Evolutionary conservation across 2,329 filamentous ascomycete genomes (phyloP).

Genomic region (Ceratocystis albifundus): DNA sequence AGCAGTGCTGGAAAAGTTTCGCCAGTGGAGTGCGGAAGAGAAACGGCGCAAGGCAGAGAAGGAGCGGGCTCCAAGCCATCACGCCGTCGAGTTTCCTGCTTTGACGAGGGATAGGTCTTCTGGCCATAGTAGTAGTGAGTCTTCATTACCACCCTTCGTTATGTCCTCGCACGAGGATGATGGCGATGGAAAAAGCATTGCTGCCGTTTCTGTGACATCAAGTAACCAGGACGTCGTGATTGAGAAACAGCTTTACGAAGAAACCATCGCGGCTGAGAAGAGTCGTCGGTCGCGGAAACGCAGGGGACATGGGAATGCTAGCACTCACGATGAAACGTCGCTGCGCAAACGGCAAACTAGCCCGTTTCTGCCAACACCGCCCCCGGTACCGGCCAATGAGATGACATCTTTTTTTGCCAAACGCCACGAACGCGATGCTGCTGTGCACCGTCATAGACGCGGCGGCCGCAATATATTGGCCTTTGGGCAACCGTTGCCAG

Average conservation of each 20-base stretch:
- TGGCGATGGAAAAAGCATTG: slow-evolving; percentile 22
- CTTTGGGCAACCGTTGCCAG: slow-evolving; percentile 72
- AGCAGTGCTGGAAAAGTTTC: slow-evolving; percentile 74
- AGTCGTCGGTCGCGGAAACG: slow-evolving; percentile 26
- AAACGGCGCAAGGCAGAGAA: slow-evolving; percentile 68
- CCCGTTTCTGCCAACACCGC: slow-evolving; percentile 24
- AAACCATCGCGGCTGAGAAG: slow-evolving; percentile 38
- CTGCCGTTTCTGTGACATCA: slow-evolving; percentile 23
- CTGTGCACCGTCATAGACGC: slow-evolving; percentile 60
- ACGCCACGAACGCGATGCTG: slow-evolving; percentile 65
- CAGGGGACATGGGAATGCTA: slow-evolving; percentile 21
- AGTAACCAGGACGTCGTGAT: slow-evolving; percentile 56
- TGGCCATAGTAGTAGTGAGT: slow-evolving; percentile 25
- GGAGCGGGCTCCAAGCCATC: slow-evolving; percentile 42
- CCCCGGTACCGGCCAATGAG: slow-evolving; percentile 40
- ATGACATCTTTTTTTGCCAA: slow-evolving; percentile 84
- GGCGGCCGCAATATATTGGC: slow-evolving; percentile 59
- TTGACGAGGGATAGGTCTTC: slow-evolving; percentile 25
- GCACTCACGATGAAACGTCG: slow-evolving; percentile 23
- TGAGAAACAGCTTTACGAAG: slow-evolving; percentile 63
- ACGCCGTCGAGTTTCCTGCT: slow-evolving; percentile 25
- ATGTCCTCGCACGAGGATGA: slow-evolving; percentile 25
- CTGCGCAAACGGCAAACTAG: slow-evolving; percentile 25
- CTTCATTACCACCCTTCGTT: slow-evolving; percentile 23
- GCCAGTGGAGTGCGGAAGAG: slow-evolving; percentile 78